Base-by-base conservation (phyloP, 1,139 yeast species). In the Candida sanyaensis region DNA sequence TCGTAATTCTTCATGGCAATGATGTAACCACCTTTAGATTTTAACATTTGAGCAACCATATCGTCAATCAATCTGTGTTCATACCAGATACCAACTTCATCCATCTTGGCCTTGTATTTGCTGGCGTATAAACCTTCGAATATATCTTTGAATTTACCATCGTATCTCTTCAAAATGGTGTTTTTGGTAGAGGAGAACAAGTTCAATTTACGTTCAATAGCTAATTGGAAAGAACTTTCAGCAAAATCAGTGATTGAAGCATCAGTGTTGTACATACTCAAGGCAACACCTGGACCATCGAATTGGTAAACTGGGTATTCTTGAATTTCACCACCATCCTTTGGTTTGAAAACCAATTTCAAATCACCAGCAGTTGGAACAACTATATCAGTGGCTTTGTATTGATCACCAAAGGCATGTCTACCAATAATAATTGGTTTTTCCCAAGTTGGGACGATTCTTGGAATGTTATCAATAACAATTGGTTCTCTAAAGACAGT, bases 11-110 rank as follows among this genome's bases (percentile, higher is more conserved):
- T 92, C 83, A 92, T 81, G 48, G 98, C 98, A 74, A 92, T 85
- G 59, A 92, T 86, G 70, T 80, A 92, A 12, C 98, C 98, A 60
- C 98, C 98, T 67, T 83, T 83, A 46, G 97, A 89, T 76, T 92
- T 92, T 69, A 92, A 75, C 97, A 92, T 92, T 75, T 92, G 97
- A 23, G 98, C 98, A 52, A 92, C 98, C 98, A 92, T 92, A 68
- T 92, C 98, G 71, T 92, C 98, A 59, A 92, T 92, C 64, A 92
- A 78, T 64, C 98, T 83, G 78, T 92, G 98, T 75, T 92, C 97
- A 69, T 88, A 92, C 92, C 96, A 91, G 68, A 92, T 86, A 26
- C 90, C 93, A 43, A 76, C 75, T 46, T 75, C 75, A 64, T 90
- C 96, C 66, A 92, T 90, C 57, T 83, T 73, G 23, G 71, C 55